phyloP scores from a whole-genome alignment of 805 yeast species.

The Candida dendrica region DNA sequence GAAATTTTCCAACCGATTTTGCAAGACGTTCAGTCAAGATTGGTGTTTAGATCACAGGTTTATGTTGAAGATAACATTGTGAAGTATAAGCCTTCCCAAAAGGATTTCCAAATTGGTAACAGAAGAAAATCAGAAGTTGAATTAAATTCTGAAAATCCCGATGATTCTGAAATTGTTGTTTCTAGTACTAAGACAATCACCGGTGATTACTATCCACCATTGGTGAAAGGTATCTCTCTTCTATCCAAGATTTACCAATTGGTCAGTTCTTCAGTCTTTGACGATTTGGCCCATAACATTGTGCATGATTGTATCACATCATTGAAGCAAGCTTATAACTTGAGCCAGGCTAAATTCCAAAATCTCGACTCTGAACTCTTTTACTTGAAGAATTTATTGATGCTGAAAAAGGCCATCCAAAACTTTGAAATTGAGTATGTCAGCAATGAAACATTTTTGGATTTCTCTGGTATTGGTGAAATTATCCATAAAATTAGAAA shows the following conservation, averaged over 20 bases:
- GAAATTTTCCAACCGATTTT: constrained; percentile 62
- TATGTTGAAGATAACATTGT: constrained; percentile 64
- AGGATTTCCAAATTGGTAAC: constrained; percentile 58
- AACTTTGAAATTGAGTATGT: constrained; percentile 77
- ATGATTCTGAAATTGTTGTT: constrained; percentile 2
- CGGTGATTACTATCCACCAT: constrained; percentile 60
- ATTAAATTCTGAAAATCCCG: constrained; percentile 14
- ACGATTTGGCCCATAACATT: constrained; percentile 81
- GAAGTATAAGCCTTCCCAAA: constrained; percentile 56
- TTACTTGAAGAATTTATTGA: constrained; percentile 62
- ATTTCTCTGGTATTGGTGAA: constrained; percentile 67
- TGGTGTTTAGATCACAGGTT: constrained; percentile 72
- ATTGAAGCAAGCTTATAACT: constrained; percentile 44
- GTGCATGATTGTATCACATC: constrained; percentile 71
- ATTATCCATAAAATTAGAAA: constrained; percentile 36
- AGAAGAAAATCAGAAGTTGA: constrained; percentile 21
- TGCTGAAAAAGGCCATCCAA: constrained; percentile 61
- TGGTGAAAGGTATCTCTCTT: constrained; percentile 59
- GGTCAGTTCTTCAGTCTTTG: constrained; percentile 71
- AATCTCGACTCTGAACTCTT: constrained; percentile 54
- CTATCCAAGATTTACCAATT: constrained; percentile 75
- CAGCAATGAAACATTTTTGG: constrained; percentile 66
- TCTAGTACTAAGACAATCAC: not conserved
- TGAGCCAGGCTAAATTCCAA: constrained; percentile 41
- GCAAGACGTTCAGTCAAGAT: constrained; percentile 71